A percentile compares a stretch with the other conserved stretches of the same genome.
These are phyloP conservation scores for Ganoderma sp. DNA, from an alignment of 1,284 basidiomycete genomes.

Conservation along the genomic window DNA sequence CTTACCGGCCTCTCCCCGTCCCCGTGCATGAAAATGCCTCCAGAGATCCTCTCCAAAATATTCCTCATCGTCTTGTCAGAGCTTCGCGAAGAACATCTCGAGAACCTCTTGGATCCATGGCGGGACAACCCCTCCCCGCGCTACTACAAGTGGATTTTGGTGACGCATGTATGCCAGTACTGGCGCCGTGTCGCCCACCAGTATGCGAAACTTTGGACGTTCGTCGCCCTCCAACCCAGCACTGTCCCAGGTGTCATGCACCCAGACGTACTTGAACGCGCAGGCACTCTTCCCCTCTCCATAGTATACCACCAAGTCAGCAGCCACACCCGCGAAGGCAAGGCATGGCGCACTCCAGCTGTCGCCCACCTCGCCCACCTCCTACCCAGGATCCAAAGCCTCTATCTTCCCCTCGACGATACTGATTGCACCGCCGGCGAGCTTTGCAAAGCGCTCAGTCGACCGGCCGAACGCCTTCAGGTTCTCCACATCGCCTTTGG, in stretches of 20 bases:
- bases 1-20: not conserved
- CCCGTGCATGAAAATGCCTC: not conserved
- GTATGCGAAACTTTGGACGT: slow-evolving; percentile 16
- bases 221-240: slow-evolving; percentile 15
- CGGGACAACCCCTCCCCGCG: not conserved
- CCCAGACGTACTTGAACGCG: not conserved
- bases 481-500: slow-evolving; percentile 8
- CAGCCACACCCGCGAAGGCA: not conserved
- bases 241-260: slow-evolving; percentile 4
- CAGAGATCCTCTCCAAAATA: slow-evolving; percentile 17
- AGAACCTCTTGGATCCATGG: not conserved
- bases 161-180: slow-evolving; percentile 16
- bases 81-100: slow-evolving; percentile 1
- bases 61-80: slow-evolving; percentile 9
- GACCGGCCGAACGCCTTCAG: slow-evolving; percentile 2
- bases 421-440: slow-evolving; percentile 7
- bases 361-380: not conserved
- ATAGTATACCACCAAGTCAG: slow-evolving; percentile 18
- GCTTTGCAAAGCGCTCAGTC: slow-evolving; percentile 9
- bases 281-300: slow-evolving; percentile 12
- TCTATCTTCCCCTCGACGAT: slow-evolving; percentile 18
- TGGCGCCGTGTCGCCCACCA: slow-evolving; percentile 20
- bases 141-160: slow-evolving; percentile 16
- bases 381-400: slow-evolving; percentile 8
- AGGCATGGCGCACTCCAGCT: slow-evolving; percentile 6